Conservation (phyloP, 2,329 filamentous ascomycete genomes). For the Phyllachora maydis region DNA sequence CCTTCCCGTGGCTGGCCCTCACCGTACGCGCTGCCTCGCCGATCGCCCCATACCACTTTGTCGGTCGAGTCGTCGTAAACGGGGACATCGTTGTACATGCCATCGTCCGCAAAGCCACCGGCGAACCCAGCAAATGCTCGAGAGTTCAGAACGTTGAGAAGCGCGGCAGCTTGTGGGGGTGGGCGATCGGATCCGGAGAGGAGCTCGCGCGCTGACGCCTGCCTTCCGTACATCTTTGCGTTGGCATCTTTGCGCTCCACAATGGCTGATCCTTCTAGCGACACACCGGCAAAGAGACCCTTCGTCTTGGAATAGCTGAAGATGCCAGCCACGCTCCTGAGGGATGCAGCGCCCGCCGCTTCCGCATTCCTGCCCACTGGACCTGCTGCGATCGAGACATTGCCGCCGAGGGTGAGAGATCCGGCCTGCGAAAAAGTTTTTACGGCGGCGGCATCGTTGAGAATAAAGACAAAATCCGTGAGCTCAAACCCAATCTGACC, state of each 20-base stretch:
- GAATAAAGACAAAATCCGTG: constrained; percentile 93
- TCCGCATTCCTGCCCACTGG: constrained; percentile 90
- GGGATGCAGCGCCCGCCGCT: constrained; percentile 79
- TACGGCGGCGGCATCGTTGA: constrained; percentile 79
- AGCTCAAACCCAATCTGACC: constrained; percentile 77
- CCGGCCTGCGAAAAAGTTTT: constrained; percentile 87
- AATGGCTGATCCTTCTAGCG: constrained; percentile 78
- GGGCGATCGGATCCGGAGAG: constrained; percentile 59
- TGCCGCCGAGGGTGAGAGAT: constrained; percentile 81
- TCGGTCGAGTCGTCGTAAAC: constrained; percentile 72
- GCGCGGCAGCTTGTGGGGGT: constrained; percentile 62
- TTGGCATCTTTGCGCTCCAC: constrained; percentile 94
- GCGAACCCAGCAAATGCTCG: constrained; percentile 56
- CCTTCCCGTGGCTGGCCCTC: constrained; percentile 12
- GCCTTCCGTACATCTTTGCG: constrained; percentile 78
- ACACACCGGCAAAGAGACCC: constrained; percentile 88
- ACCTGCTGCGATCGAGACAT: constrained; percentile 87
- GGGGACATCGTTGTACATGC: constrained; percentile 86
- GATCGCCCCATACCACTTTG: constrained; percentile 49
- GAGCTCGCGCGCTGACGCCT: constrained; percentile 63
- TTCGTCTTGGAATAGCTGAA: constrained; percentile 98
- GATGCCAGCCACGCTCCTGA: constrained; percentile 74
- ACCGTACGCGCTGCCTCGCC: constrained; percentile 6
- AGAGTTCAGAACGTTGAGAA: constrained; percentile 72
- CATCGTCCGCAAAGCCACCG: constrained; percentile 24